Conservation (phyloP, 1,139 yeast genomes). For the Nakaseomyces glabratus region DNA sequence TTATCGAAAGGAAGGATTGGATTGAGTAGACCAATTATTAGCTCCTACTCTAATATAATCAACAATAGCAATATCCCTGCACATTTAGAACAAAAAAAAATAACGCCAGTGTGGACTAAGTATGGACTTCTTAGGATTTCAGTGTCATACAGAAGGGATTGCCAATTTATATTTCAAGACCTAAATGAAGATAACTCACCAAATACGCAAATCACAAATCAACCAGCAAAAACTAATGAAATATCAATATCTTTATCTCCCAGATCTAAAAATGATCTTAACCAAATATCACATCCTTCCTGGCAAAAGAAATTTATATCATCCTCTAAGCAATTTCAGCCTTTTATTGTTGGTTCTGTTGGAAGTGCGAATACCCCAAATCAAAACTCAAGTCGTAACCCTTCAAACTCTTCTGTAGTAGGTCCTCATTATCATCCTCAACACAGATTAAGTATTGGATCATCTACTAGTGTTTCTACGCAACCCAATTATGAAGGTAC, state of each 20-base stretch:
- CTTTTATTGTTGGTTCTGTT: constrained; percentile 55
- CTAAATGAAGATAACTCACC: constrained; percentile 18
- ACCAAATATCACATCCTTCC: constrained; percentile 16
- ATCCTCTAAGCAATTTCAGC: constrained; percentile 37
- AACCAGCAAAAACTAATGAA: constrained; percentile 8
- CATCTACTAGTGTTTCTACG: constrained; percentile 11
- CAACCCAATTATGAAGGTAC: constrained; percentile 25
- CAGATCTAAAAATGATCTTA: constrained; percentile 15
- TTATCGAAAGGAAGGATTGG: constrained; percentile 80
- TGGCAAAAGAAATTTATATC: constrained; percentile 20
- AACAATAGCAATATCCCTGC: constrained; percentile 35
- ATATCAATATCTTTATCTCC: constrained; percentile 29
- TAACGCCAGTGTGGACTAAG: constrained; percentile 65
- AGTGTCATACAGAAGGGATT: constrained; percentile 68
- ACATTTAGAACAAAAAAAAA: constrained; percentile 51
- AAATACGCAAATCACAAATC: constrained; percentile 9
- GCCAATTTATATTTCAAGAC: constrained; percentile 58
- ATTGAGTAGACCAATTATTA: constrained; percentile 55
- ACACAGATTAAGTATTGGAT: constrained; percentile 29
- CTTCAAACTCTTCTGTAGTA: constrained; percentile 34
- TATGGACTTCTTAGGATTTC: constrained; percentile 65
- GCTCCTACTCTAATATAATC: constrained; percentile 35
- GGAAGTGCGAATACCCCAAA: constrained; percentile 34
- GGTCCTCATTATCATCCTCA: constrained; percentile 23
- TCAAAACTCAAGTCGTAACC: constrained; percentile 32